Percentiles rank a stretch among this genome's conserved stretches.
Evolutionary conservation across 192 early-diverging fungal species (phyloP).

Genomic region (Rhizophagus prolifer): DNA sequence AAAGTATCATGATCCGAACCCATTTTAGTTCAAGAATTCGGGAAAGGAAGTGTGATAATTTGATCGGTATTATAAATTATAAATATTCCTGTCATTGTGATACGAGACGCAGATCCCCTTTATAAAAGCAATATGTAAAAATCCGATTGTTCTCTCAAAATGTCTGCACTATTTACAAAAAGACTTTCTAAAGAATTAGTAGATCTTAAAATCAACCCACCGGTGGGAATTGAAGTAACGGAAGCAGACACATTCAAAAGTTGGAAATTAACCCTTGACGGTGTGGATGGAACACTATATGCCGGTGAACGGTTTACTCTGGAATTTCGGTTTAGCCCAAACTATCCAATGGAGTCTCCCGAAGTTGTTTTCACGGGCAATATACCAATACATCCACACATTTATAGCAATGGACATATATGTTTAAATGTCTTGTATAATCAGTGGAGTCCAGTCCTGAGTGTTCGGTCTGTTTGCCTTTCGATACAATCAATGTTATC

Average conservation of each 20-base stretch:
- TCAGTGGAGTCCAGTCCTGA: conserved; percentile 92
- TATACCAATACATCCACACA: conserved; percentile 73
- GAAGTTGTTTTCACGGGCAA: conserved; percentile 58
- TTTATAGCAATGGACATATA: conserved; percentile 95
- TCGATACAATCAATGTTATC: conserved; percentile 92
- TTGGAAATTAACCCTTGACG: conserved; percentile 64
- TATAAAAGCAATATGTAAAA: not conserved
- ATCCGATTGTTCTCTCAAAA: not conserved
- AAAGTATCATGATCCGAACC: conserved; percentile 48
- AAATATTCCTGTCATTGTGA: not conserved
- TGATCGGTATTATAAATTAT: too few species aligned
- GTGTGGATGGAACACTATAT: conserved; percentile 69
- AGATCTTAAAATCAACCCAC: conserved; percentile 56
- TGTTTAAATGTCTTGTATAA: conserved; percentile 94
- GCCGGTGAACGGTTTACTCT: conserved; percentile 48
- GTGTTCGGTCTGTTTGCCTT: conserved; percentile 84
- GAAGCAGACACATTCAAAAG: conserved; percentile 61
- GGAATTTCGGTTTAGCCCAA: conserved; percentile 70
- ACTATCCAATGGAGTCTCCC: conserved; percentile 75
- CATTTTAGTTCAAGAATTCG: not conserved
- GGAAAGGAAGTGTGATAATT: not conserved
- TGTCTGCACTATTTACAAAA: conserved; percentile 43
- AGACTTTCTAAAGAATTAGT: conserved; percentile 49
- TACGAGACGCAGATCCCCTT: not conserved
- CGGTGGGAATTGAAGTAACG: conserved; percentile 49